Base-by-base conservation (phyloP, 2,329 filamentous ascomycete species). In the Colletotrichum lentis region DNA sequence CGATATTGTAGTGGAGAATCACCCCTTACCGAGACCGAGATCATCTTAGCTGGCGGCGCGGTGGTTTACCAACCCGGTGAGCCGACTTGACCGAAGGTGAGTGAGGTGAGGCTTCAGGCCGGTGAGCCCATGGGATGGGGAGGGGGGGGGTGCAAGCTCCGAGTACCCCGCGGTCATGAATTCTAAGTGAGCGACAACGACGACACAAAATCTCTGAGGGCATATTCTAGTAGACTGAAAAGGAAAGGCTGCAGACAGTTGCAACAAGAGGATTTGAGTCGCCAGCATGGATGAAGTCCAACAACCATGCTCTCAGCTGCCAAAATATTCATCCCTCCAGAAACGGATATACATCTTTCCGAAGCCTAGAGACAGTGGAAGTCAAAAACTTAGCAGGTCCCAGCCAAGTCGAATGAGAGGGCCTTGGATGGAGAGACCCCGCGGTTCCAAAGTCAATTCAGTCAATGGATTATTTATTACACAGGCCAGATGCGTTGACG, bases 1-100 rank as follows among this genome's bases (percentile, higher is more conserved):
- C 62, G 55, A 56, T 56, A 66, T 65, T 69, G 66, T 22, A 43
- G 62, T 61, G 62, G 66, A 69, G 62, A 55, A 50, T 7, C 22
- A 16, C 54, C 55, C 62, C 43, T 24, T 65, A 44, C 35, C 46
- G 27, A 44, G 24, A 46, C 54, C n/a, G 43, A 47, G 31, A 16
- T n/a, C n/a, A 37, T 16, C 20, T 37, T 2, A 53, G n/a, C 50
- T 53, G 31, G 49, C 27, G 5, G 18, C 50, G n/a, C 8, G 20
- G 41, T 43, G 31, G 18, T 49, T 50, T 39, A 55, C 49, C 65
- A 52, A 64, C 24, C 18, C 50, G 65, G 65, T 65, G 62, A 68
- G 50, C 27, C 12, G 43, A 27, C 27, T 46, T 65, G 55, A 49
- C 65, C 65, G 65, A 65, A 59, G 49, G 65, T 61, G 41, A 68